phyloP scores from a whole-genome alignment of 2,329 filamentous ascomycete species.

The Aspergillus cejpii region DNA sequence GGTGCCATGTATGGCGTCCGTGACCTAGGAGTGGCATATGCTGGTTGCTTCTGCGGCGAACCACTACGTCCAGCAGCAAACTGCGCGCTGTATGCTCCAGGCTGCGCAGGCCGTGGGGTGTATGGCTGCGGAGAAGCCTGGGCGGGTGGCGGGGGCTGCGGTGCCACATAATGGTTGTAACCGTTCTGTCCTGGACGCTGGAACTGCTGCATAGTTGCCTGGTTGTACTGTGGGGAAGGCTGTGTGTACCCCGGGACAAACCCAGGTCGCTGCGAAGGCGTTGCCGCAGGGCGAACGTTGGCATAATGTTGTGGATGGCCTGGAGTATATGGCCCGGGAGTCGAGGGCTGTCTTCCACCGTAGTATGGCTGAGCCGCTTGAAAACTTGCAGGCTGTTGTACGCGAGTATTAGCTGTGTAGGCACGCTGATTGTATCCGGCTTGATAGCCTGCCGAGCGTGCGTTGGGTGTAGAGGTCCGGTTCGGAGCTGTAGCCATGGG shows the following conservation, averaged over 20 bases:
- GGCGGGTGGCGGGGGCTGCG: conserved; percentile 24
- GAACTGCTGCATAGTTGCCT: conserved; percentile 34
- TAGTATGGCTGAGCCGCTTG: conserved; percentile 28
- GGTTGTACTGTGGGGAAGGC: conserved; percentile 29
- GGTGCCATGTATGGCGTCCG: conserved; percentile 34
- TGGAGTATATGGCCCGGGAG: conserved; percentile 30
- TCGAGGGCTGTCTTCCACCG: conserved; percentile 26
- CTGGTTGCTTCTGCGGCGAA: conserved; percentile 31
- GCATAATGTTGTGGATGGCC: conserved; percentile 25
- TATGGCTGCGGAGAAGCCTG: conserved; percentile 34
- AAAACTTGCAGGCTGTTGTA: conserved; percentile 24
- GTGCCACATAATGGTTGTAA: conserved; percentile 27
- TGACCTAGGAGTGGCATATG: conserved; percentile 29
- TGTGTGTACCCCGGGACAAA: conserved; percentile 35
- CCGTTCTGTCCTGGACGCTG: conserved; percentile 38
- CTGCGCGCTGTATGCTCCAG: conserved; percentile 25
- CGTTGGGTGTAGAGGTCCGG: conserved; percentile 31
- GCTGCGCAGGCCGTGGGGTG: conserved; percentile 31
- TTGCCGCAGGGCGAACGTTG: conserved; percentile 29
- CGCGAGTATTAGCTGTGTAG: conserved; percentile 26
- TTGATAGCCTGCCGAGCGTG: conserved; percentile 28
- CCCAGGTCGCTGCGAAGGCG: conserved; percentile 33
- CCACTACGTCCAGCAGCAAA: conserved; percentile 23
- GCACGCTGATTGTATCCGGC: conserved; percentile 32
- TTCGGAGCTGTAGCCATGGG: conserved; percentile 27